Percentiles rank a stretch among this genome's conserved stretches.
phyloP scores from a whole-genome alignment of 2,329 filamentous ascomycete species.

The Neofusicoccum parvum region DNA sequence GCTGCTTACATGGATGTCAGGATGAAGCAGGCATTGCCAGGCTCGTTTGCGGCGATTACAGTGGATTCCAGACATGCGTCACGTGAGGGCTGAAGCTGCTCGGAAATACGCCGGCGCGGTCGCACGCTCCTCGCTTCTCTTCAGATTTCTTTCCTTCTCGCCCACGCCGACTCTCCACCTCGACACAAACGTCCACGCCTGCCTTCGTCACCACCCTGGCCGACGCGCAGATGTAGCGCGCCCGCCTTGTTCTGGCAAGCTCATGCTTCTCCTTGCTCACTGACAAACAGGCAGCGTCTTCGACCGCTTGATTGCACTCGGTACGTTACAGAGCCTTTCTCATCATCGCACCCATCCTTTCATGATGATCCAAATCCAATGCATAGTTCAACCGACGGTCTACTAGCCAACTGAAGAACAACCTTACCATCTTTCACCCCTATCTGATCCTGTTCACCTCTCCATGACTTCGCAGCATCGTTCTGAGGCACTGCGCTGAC shows the following conservation, averaged over 20 bases:
- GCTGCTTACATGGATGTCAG: no score
- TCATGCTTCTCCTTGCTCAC: background rate
- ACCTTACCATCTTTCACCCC: constrained; percentile 19
- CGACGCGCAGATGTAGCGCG: background rate
- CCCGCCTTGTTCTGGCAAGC: background rate
- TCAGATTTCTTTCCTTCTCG: no score
- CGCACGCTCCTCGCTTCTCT: no score
- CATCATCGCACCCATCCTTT: background rate
- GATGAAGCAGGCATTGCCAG: no score
- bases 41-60: no score
- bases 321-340: background rate
- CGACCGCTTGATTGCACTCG: background rate
- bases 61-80: no score
- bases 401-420: constrained; percentile 16
- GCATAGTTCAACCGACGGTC: constrained; percentile 22
- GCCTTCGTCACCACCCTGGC: no score
- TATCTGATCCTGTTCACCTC: constrained; percentile 8
- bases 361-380: constrained; percentile 18
- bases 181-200: no score
- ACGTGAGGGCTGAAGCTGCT: no score
- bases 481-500: background rate
- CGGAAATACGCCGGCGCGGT: no score
- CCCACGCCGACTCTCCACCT: no score
- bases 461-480: no score
- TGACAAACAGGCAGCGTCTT: background rate